Percentiles rank a stretch among this genome's conserved stretches.
Evolutionary conservation across 371 early-diverging fungal species (phyloP).

Genomic region (Mucor sp.): DNA sequence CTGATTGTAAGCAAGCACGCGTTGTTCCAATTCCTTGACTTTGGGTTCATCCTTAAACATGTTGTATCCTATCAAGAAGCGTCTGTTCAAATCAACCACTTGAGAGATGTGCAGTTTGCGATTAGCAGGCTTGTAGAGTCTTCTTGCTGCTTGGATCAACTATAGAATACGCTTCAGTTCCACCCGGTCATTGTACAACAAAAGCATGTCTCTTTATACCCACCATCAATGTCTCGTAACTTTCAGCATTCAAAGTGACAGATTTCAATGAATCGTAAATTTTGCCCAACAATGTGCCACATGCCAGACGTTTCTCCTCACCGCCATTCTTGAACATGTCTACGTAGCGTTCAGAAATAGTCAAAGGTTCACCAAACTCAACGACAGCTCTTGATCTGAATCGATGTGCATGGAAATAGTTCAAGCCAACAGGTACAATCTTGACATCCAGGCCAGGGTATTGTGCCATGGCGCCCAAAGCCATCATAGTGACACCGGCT

Average conservation of each 20-base stretch:
- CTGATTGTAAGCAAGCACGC: conserved; percentile 82
- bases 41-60: conserved; percentile 76
- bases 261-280: conserved; percentile 75
- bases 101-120: conserved; percentile 76
- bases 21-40: conserved; percentile 66
- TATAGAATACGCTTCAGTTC: conserved; percentile 11
- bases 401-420: conserved; percentile 94
- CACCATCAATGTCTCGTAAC: conserved; percentile 90
- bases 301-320: conserved; percentile 76
- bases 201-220: no score
- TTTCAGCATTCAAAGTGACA: conserved; percentile 90
- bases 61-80: conserved; percentile 83
- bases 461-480: conserved; percentile 86
- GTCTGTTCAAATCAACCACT: conserved; percentile 83
- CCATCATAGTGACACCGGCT: conserved; percentile 88
- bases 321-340: conserved; percentile 83
- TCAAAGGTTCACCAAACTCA: conserved; percentile 90
- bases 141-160: conserved; percentile 89
- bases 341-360: conserved; percentile 73
- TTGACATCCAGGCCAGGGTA: conserved; percentile 83
- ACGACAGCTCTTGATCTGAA: conserved; percentile 95
- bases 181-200: neutral
- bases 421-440: conserved; percentile 81
- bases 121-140: conserved; percentile 85
- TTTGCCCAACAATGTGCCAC: conserved; percentile 70